A percentile compares a stretch with the other conserved stretches of the same genome.
Conservation (phyloP, 2,329 filamentous ascomycete genomes). For the Claviceps pusilla region DNA sequence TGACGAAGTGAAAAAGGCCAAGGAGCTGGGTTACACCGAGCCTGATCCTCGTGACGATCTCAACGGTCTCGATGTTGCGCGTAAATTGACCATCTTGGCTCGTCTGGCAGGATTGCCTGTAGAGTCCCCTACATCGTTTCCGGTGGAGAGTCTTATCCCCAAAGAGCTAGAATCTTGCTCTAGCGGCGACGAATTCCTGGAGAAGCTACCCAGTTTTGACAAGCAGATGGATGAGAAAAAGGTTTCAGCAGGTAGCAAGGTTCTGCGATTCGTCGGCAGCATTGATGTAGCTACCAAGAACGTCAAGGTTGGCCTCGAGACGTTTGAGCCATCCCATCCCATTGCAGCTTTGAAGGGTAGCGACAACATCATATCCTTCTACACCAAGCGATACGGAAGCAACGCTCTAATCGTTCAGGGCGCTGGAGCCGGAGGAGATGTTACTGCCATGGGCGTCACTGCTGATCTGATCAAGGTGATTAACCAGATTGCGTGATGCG, state of each 20-base stretch:
- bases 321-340: slow-evolving; percentile 73
- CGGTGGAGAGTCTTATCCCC: slow-evolving; percentile 86
- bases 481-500: slow-evolving; percentile 42
- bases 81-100: slow-evolving; percentile 89
- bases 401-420: slow-evolving; percentile 92
- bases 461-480: slow-evolving; percentile 82
- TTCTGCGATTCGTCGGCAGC: slow-evolving; percentile 85
- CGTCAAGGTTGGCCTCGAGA: slow-evolving; percentile 85
- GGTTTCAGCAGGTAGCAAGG: slow-evolving; percentile 73
- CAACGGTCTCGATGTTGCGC: slow-evolving; percentile 80
- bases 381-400: slow-evolving; percentile 82
- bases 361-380: slow-evolving; percentile 98
- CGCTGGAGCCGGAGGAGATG: slow-evolving; percentile 82
- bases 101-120: slow-evolving; percentile 70
- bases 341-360: slow-evolving; percentile 93
- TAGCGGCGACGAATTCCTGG: slow-evolving; percentile 75
- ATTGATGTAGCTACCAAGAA: slow-evolving; percentile 68
- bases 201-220: slow-evolving; percentile 68
- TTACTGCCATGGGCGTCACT: slow-evolving; percentile 97
- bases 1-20: slow-evolving; percentile 80
- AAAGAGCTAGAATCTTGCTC: slow-evolving; percentile 63
- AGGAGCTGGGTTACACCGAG: slow-evolving; percentile 84
- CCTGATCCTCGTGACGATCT: slow-evolving; percentile 76
- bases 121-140: slow-evolving; percentile 74
- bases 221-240: slow-evolving; percentile 81